Base-by-base conservation (phyloP, 2,329 filamentous ascomycete genomes). In the Metarhizium robertsii region DNA sequence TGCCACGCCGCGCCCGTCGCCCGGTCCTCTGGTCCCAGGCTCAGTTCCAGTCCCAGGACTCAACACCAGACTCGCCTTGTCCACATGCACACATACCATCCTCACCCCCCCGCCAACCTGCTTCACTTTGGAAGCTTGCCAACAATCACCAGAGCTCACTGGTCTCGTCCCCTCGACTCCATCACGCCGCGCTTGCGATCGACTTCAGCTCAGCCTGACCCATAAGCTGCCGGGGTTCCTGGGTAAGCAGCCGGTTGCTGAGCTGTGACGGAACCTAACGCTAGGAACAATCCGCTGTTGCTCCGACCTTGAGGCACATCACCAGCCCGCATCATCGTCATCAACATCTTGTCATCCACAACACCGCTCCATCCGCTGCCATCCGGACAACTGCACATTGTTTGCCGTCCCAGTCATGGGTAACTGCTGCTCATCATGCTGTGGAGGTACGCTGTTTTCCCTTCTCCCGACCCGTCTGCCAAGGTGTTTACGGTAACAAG, bases 341-440 rank as follows among this genome's bases (percentile, higher is more conserved):
- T 49, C 47, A 16, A 6, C 45, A 25, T 47, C 25, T 13, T 48
- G 13, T 14, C 43, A 25, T 43, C 49, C 54, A 51, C 50, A 45
- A 32, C 46, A 16, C 18, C 54, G 11, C 36, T 25, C 51, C 4
- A 18, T 40, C 29, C 18, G 5, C 43, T 48, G 20, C 45, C 20
- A 30, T 48, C 20, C 13, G 25, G 20, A 32, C 6, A 18, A 20
- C 13, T 45, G 7, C 52, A 52, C 45, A 30, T 11, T 32, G 13
- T 40, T 45, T n/a, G n/a, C 43, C 10, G 38, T 56, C 60, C 58
- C 53, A 57, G 66, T 73, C 71, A 86, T 86, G 83, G 83, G 76
- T 73, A 80, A 79, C 72, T 78, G 76, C 70, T 82, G 79, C 61
- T 82, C 79, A 62, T 63, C 69, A 53, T 85, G 82, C 74, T 85